A percentile compares a stretch with the other conserved stretches of the same genome.
Evolutionary conservation across 2,329 filamentous ascomycete genomes (phyloP).

Genomic region (Colletotrichum camelliae): DNA sequence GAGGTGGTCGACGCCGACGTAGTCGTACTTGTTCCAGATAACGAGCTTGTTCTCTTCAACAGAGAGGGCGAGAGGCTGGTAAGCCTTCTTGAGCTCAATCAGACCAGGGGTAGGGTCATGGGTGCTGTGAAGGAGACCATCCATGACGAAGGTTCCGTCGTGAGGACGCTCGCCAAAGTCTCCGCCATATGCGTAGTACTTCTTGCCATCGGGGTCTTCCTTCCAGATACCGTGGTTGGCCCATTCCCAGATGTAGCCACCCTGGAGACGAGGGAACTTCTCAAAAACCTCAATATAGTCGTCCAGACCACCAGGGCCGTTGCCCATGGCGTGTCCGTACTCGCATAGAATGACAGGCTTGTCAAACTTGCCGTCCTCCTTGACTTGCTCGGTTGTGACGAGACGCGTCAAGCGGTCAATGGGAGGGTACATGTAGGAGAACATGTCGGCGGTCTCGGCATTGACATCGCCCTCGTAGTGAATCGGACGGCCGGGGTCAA

Average conservation of each 20-base stretch:
- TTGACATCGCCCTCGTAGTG: constrained; percentile 72
- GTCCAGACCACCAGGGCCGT: constrained; percentile 72
- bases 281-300: constrained; percentile 72
- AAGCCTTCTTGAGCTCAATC: constrained; percentile 61
- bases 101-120: constrained; percentile 64
- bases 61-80: constrained; percentile 56
- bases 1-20: constrained; percentile 48
- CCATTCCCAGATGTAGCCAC: constrained; percentile 73
- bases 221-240: constrained; percentile 64
- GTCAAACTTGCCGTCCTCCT: constrained; percentile 46
- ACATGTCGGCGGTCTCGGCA: constrained; percentile 68
- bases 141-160: constrained; percentile 67
- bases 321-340: constrained; percentile 73
- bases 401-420: constrained; percentile 56
- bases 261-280: constrained; percentile 64
- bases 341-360: constrained; percentile 67
- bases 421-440: constrained; percentile 69
- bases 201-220: constrained; percentile 43
- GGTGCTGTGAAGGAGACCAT: constrained; percentile 58
- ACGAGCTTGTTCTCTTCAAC: constrained; percentile 40
- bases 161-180: constrained; percentile 68
- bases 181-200: constrained; percentile 64
- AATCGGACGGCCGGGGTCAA: constrained; percentile 64
- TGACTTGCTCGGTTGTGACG: constrained; percentile 46
- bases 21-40: constrained; percentile 52